phyloP scores from a whole-genome alignment of 768 basidiomycete species.

The Kwoniella newhampshirensis region DNA sequence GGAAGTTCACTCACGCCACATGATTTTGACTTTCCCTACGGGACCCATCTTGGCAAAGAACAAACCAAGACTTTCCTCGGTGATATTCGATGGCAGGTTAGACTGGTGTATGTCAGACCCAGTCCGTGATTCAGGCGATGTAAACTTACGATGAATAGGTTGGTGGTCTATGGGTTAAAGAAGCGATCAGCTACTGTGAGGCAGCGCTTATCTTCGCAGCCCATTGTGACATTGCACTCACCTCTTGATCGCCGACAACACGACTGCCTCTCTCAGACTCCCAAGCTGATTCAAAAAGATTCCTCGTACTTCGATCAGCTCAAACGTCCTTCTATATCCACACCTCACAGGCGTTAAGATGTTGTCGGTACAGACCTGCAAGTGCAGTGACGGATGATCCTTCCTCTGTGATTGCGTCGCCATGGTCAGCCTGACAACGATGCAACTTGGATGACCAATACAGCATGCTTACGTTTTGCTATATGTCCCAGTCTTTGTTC shows the following conservation, averaged over 20 bases:
- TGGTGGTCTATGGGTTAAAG: slow-evolving; percentile 68
- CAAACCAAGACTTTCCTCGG: slow-evolving; percentile 77
- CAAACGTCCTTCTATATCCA: neutral
- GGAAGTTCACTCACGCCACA: slow-evolving; percentile 68
- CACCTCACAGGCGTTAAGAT: neutral
- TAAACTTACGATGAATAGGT: slow-evolving; percentile 73
- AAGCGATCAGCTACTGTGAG: slow-evolving; percentile 8
- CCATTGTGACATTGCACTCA: slow-evolving; percentile 55
- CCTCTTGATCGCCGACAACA: slow-evolving; percentile 68
- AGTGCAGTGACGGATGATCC: slow-evolving; percentile 80
- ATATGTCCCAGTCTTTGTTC: slow-evolving; percentile 68
- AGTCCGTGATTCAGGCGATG: neutral
- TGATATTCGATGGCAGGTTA: slow-evolving; percentile 82
- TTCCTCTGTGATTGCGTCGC: slow-evolving; percentile 44
- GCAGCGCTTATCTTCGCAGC: neutral
- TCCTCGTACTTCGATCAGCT: slow-evolving; percentile 26
- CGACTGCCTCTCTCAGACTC: slow-evolving; percentile 55
- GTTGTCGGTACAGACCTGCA: slow-evolving; percentile 63
- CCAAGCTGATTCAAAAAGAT: slow-evolving; percentile 61
- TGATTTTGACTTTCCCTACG: slow-evolving; percentile 73
- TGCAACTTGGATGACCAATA: too few relatives aligned
- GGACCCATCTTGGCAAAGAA: slow-evolving; percentile 91
- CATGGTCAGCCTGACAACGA: too few relatives aligned
- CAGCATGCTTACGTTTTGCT: slow-evolving; percentile 47
- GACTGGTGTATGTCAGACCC: slow-evolving; percentile 49